Conservation (phyloP, 78 protist species). For the Creolimax fragrantissima region DNA sequence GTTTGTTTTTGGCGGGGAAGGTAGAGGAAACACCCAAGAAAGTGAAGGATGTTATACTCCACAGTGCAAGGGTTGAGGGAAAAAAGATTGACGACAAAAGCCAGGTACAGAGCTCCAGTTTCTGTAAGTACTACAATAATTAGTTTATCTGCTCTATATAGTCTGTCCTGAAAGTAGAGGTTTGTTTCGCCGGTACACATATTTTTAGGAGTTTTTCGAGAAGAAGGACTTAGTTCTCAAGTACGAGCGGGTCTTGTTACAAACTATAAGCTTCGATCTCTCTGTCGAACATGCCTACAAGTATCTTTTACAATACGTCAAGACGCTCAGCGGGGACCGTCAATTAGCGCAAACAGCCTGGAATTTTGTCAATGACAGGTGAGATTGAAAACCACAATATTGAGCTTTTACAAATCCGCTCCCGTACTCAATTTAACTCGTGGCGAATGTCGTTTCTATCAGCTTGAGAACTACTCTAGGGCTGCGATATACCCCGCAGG, state of each 20-base stretch:
- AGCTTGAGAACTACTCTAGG: constrained; percentile 57
- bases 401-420: too few relatives aligned
- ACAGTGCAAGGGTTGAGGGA: neutral
- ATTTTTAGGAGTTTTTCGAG: neutral
- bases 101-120: too few relatives aligned
- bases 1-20: constrained; percentile 72
- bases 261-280: constrained; percentile 44
- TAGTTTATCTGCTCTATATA: too few relatives aligned
- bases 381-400: neutral
- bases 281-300: constrained; percentile 59
- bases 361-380: constrained; percentile 74
- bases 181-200: too few relatives aligned
- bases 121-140: too few relatives aligned
- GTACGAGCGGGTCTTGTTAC: constrained; percentile 40
- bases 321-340: constrained; percentile 7
- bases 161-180: too few relatives aligned
- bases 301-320: constrained; percentile 45
- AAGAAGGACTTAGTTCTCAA: constrained; percentile 20
- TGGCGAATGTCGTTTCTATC: too few relatives aligned
- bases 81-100: too few relatives aligned
- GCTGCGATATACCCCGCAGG: constrained; percentile 50
- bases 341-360: constrained; percentile 65
- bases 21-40: constrained; percentile 72
- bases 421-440: too few relatives aligned
- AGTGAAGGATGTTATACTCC: constrained; percentile 45